These are phyloP conservation scores for Mortierella sp. DNA, from an alignment of 371 early-diverging fungal genomes.

Conservation along the genomic window DNA sequence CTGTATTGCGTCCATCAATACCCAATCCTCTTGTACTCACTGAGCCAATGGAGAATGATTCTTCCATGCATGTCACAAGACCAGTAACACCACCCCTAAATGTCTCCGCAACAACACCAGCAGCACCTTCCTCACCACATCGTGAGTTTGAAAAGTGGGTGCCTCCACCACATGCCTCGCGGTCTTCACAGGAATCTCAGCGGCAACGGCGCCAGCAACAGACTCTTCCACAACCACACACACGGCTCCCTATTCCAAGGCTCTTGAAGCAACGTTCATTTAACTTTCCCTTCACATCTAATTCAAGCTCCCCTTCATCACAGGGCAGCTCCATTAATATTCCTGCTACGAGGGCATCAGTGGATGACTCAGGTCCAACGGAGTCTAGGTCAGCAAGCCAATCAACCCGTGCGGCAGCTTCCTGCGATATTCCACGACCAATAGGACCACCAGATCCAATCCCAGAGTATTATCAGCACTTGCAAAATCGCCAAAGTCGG, in stretches of 20 bases:
- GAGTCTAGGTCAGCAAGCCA: background rate
- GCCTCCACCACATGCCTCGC: constrained; percentile 29
- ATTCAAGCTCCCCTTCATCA: background rate
- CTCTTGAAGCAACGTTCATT: constrained; percentile 47
- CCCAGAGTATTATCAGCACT: constrained; percentile 49
- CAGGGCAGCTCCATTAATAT: constrained; percentile 1
- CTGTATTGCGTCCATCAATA: constrained; percentile 17
- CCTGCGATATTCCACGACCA: constrained; percentile 32
- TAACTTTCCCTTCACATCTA: constrained; percentile 34
- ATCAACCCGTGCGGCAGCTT: constrained; percentile 10
- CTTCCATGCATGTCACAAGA: background rate
- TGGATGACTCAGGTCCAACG: constrained; percentile 11
- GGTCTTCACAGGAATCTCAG: constrained; percentile 8
- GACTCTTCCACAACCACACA: constrained; percentile 19
- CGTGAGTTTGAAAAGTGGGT: constrained; percentile 40
- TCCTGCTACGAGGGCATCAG: background rate
- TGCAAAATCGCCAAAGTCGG: constrained; percentile 34
- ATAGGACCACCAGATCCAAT: constrained; percentile 56
- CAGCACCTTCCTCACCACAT: constrained; percentile 11
- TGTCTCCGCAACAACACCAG: background rate
- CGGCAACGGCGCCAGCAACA: constrained; percentile 7
- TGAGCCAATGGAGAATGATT: background rate
- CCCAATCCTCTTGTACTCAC: background rate
- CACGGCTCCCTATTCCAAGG: constrained; percentile 33
- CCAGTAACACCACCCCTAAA: background rate